Base-by-base conservation (phyloP, 208 protist species). In the Leptomonas seymouri region DNA sequence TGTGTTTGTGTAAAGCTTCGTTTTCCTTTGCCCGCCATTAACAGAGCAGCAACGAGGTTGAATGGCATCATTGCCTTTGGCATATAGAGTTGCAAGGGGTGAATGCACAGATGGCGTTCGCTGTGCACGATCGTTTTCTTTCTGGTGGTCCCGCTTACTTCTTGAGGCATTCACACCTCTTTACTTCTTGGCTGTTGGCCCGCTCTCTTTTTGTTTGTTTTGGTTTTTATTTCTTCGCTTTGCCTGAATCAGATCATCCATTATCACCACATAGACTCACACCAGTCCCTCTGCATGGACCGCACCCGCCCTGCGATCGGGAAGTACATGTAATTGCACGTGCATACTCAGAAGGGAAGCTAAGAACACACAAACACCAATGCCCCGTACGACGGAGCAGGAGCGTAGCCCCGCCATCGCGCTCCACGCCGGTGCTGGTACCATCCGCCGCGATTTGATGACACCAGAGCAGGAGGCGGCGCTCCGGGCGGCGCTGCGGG, bases 361-460 rank as follows among this genome's bases (percentile, higher is more conserved):
- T 3, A 28, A 0, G 30, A 15, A 41, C 49, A 57, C 55, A 18
- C 34, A 57, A 18, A 36, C 59, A 31, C 30, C 44, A 12, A 67
- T 62, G 68, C 23, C 68, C 11, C 34, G 27, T 36, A 9, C 57
- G 1, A 41, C n/a, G 49, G 51, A 42, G 15, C 20, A 45, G 28
- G 45, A 39, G 11, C 9, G 39, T 12, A 61, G 57, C 36, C 67
- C 67, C 16, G 67, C 67, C 23, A 74, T 76, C 56, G 70, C 62
- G 15, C 51, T 76, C 12, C 70, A 76, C 56, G 70, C 61, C 36
- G 70, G 70, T 14, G 70, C 70, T 11, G 70, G 70, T n/a, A 76
- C 60, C 45, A 76, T 68, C 58, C 60, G 28, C 30, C 50, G 60
- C 16, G 60, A 61, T 11, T 6, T 51, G 21, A 76, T 76, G 70